Conservation (phyloP, 176 grass and related monocot species). For the Alloteropsis semialata region DNA sequence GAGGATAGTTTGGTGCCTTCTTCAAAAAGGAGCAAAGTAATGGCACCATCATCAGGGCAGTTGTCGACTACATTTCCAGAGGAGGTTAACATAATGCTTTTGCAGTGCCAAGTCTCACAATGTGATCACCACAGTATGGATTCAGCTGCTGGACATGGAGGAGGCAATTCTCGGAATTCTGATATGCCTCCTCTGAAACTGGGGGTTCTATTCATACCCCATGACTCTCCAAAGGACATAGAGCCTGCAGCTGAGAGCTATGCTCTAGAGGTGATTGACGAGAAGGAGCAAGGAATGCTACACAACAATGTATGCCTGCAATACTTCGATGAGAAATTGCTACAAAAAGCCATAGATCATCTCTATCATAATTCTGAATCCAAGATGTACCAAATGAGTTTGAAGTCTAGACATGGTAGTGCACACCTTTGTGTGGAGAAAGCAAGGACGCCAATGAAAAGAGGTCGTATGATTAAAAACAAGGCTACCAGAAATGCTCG, state of each 20-base stretch:
- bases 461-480: no score
- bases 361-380: neutral
- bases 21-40: no score
- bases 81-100: neutral
- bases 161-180: no score
- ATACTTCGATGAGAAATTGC: neutral
- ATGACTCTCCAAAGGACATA: neutral
- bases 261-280: slow-evolving; percentile 5
- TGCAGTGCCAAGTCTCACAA: neutral
- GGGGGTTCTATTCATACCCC: neutral
- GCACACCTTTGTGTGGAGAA: slow-evolving; percentile 17
- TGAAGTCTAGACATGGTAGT: slow-evolving; percentile 4
- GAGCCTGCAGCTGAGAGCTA: neutral
- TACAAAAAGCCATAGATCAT: neutral
- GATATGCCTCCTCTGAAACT: neutral
- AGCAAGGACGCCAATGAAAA: neutral
- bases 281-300: neutral
- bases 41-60: neutral
- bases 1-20: no score
- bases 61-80: neutral
- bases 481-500: neutral
- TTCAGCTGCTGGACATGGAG: neutral
- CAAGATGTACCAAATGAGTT: neutral
- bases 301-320: neutral
- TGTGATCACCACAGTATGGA: neutral